These are phyloP conservation scores for Claviceps sp. DNA, from an alignment of 2,329 filamentous ascomycete genomes.

Conservation along the genomic window DNA sequence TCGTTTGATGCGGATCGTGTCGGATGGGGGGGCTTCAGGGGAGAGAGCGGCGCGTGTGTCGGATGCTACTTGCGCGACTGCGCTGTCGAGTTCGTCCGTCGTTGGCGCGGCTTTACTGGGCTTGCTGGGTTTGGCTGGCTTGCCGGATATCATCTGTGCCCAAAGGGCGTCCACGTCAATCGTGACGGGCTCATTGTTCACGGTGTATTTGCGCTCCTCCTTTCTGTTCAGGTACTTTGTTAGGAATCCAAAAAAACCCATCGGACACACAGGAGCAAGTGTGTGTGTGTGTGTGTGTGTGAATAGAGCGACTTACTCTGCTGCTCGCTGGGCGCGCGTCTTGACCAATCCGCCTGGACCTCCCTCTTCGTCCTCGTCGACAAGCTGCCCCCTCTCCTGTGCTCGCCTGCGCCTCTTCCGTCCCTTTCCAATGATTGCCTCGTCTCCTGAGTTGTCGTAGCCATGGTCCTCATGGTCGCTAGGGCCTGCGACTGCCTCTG, in stretches of 20 bases:
- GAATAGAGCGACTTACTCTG: conserved; percentile 34
- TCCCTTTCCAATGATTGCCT: conserved; percentile 51
- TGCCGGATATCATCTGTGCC: conserved; percentile 47
- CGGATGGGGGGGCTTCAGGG: not conserved
- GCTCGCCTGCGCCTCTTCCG: conserved; percentile 38
- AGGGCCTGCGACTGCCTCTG: conserved; percentile 10
- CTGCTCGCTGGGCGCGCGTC: conserved; percentile 56
- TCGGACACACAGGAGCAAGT: not conserved
- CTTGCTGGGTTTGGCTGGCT: conserved; percentile 2
- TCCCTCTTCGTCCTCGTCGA: conserved; percentile 37
- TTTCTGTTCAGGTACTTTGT: conserved; percentile 25
- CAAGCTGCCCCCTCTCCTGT: conserved; percentile 21
- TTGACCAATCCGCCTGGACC: conserved; percentile 54
- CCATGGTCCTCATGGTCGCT: conserved; percentile 29
- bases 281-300: not conserved
- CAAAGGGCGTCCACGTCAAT: conserved; percentile 60
- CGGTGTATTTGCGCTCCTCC: conserved; percentile 40
- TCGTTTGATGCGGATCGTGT: conserved; percentile 51
- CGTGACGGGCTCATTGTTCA: conserved; percentile 46
- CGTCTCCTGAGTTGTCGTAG: conserved; percentile 59
- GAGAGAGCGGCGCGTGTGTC: conserved; percentile 1
- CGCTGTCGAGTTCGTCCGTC: conserved; percentile 4
- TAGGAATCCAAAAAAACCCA: not conserved
- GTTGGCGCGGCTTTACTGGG: not conserved
- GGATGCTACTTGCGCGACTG: conserved; percentile 13